Evolutionary conservation across 345 rosid genomes (phyloP).

Genomic region (Corchorus capsularis): DNA sequence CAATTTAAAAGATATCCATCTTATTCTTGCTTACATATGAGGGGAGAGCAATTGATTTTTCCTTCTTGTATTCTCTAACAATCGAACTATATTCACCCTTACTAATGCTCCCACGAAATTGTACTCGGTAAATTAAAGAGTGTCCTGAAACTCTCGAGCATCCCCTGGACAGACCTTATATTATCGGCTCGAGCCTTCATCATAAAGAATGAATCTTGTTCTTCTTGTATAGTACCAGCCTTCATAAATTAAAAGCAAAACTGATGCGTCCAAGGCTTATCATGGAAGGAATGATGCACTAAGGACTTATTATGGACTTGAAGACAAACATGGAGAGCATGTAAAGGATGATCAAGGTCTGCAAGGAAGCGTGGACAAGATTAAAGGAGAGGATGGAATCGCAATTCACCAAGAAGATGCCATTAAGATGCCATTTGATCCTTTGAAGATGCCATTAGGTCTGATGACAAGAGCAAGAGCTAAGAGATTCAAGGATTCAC

Average conservation of each 20-base stretch:
- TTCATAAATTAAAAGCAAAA: conserved; percentile 3
- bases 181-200: conserved; percentile 95
- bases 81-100: conserved; percentile 97
- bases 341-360: no score
- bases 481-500: no score
- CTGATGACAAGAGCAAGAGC: no score
- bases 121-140: conserved; percentile 95
- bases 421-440: no score
- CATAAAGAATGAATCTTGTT: conserved; percentile 23
- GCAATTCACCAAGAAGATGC: no score
- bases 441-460: no score
- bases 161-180: conserved; percentile 97
- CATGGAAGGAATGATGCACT: no score
- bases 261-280: no score
- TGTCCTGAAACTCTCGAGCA: conserved; percentile 95
- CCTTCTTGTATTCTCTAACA: conserved; percentile 97
- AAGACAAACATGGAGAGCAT: no score
- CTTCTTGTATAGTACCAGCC: background rate
- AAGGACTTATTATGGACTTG: no score
- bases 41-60: conserved; percentile 93
- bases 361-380: no score
- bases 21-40: conserved; percentile 71
- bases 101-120: conserved; percentile 84
- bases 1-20: background rate
- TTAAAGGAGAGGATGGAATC: no score